A percentile compares a stretch with the other conserved stretches of the same genome.
Conservation (phyloP, 2,329 filamentous ascomycete genomes). For the Aspergillus sergii region DNA sequence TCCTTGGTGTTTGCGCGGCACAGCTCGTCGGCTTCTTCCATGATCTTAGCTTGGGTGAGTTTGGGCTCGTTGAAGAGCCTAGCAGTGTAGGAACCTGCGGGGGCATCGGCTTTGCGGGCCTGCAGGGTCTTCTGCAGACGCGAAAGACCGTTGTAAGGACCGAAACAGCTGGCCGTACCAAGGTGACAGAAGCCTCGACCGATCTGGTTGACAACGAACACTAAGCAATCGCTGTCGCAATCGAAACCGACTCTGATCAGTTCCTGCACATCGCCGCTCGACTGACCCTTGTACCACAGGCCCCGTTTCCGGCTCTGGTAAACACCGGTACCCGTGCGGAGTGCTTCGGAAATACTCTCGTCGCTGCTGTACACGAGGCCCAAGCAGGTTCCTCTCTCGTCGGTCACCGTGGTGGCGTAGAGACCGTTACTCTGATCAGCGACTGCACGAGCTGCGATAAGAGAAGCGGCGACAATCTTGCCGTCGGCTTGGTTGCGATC, state of each 20-base stretch:
- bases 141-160: constrained; percentile 76
- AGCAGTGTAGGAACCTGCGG: constrained; percentile 89
- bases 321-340: constrained; percentile 79
- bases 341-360: constrained; percentile 83
- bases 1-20: constrained; percentile 81
- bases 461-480: constrained; percentile 66
- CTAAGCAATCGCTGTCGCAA: constrained; percentile 90
- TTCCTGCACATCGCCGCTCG: constrained; percentile 90
- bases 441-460: constrained; percentile 74
- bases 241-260: constrained; percentile 82
- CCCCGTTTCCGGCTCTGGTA: constrained; percentile 96
- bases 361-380: constrained; percentile 93
- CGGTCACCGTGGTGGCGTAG: constrained; percentile 86
- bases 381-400: constrained; percentile 80
- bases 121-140: constrained; percentile 85
- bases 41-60: constrained; percentile 90
- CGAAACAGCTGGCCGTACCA: constrained; percentile 90
- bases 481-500: constrained; percentile 61
- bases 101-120: constrained; percentile 78
- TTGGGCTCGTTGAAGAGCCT: constrained; percentile 90
- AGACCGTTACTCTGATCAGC: constrained; percentile 83
- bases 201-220: constrained; percentile 86
- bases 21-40: constrained; percentile 96
- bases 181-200: constrained; percentile 92
- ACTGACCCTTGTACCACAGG: constrained; percentile 94